Percentiles rank a stretch among this genome's conserved stretches.
These are phyloP conservation scores for Diaporthe sp. DNA, from an alignment of 2,329 filamentous ascomycete genomes.

Conservation along the genomic window DNA sequence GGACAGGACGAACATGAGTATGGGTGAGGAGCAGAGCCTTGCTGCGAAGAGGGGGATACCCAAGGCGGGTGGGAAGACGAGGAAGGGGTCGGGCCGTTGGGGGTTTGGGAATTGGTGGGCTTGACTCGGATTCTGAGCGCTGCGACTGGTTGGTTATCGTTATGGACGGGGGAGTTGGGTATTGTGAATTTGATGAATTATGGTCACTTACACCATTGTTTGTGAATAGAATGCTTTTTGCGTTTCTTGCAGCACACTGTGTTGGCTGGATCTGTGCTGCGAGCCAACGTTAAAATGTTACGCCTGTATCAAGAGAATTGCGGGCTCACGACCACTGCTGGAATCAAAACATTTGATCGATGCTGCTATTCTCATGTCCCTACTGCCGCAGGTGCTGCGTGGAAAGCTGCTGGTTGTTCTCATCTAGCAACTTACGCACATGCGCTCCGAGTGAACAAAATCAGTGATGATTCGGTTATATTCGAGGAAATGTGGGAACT, in stretches of 20 bases:
- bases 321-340: neutral
- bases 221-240: neutral
- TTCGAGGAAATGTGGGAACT: fast-evolving
- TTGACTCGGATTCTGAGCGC: constrained; percentile 6
- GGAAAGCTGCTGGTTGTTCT: neutral
- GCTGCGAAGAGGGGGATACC: constrained; percentile 25
- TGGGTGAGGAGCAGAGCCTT: constrained; percentile 13
- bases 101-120: constrained; percentile 38
- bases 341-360: neutral
- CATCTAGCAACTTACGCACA: neutral
- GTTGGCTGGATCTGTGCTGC: neutral
- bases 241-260: neutral
- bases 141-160: neutral
- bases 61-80: constrained; percentile 20
- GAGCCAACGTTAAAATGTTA: too few species aligned
- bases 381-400: neutral
- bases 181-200: neutral
- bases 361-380: too few species aligned
- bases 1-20: constrained; percentile 36
- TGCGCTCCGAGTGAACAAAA: neutral
- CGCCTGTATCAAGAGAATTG: neutral
- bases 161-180: neutral
- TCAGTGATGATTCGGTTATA: neutral
- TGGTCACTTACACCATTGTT: neutral
- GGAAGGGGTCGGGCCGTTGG: constrained; percentile 36